A percentile compares a stretch with the other conserved stretches of the same genome.
Evolutionary conservation across 2,329 filamentous ascomycete species (phyloP).

Genomic region (Penicillium corylophilum): DNA sequence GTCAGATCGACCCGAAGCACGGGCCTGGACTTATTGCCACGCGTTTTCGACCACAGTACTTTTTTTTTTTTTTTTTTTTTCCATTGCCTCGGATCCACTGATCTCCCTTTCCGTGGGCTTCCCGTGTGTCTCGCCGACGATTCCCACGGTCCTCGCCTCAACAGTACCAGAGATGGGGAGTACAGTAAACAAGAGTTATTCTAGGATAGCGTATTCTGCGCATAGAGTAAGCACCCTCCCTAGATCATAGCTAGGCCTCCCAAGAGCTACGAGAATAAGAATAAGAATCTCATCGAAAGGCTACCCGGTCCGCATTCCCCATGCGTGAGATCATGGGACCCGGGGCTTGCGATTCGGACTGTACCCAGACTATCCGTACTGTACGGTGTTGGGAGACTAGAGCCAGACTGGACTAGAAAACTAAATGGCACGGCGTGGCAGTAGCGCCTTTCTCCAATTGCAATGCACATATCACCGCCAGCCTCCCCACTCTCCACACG

Average conservation of each 20-base stretch:
- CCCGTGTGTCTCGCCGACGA: slow-evolving; percentile 1
- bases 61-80: background rate
- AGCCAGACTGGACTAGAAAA: background rate
- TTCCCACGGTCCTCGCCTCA: background rate
- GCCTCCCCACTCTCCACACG: slow-evolving; percentile 30
- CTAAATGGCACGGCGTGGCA: slow-evolving; percentile 1
- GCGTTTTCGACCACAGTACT: background rate
- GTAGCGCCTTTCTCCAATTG: background rate
- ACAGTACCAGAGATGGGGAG: background rate
- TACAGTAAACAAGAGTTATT: too few species aligned
- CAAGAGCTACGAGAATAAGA: background rate
- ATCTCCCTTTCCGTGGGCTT: slow-evolving; percentile 13
- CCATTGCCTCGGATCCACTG: slow-evolving; percentile 10
- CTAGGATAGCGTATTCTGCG: too few species aligned
- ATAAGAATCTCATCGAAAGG: slow-evolving; percentile 10
- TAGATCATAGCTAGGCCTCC: background rate
- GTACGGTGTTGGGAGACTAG: background rate
- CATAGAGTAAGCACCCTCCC: background rate
- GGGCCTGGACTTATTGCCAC: slow-evolving; percentile 20
- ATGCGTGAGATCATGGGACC: slow-evolving; percentile 2
- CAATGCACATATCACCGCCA: slow-evolving; percentile 16
- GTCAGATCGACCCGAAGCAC: slow-evolving; percentile 23
- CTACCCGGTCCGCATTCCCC: slow-evolving; percentile 11
- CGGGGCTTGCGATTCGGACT: slow-evolving; percentile 5
- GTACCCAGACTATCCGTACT: background rate